These are phyloP conservation scores for Ophiostoma sp. DNA, from an alignment of 2,329 filamentous ascomycete species.

Conservation along the genomic window DNA sequence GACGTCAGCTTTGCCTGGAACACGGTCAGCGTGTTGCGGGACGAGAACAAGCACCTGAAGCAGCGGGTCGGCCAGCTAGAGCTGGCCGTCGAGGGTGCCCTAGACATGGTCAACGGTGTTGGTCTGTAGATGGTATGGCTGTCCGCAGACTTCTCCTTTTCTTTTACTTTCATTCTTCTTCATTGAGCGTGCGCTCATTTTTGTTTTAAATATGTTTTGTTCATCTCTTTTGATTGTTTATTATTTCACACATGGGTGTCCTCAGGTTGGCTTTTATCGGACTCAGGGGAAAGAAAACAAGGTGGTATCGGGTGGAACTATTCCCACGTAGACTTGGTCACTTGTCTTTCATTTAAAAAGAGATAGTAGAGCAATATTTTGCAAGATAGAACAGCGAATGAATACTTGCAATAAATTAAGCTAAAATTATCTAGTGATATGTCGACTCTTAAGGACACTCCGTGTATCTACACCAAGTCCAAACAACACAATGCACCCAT, in stretches of 20 bases:
- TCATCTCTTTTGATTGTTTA: background rate
- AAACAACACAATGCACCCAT: background rate
- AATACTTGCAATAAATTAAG: background rate
- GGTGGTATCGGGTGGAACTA: background rate
- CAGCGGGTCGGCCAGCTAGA: conserved; percentile 60
- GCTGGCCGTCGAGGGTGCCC: conserved; percentile 59
- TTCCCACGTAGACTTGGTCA: background rate
- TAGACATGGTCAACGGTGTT: conserved; percentile 61
- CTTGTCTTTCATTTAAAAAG: background rate
- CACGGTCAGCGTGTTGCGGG: conserved; percentile 60
- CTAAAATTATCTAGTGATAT: background rate
- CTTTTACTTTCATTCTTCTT: conserved; percentile 19
- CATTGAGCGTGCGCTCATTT: background rate
- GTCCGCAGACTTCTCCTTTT: no score
- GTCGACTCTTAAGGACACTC: no score
- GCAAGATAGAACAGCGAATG: background rate
- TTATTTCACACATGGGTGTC: background rate
- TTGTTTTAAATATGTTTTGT: conserved; percentile 22
- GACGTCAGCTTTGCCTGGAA: conserved; percentile 64
- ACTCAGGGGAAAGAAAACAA: background rate
- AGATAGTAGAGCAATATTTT: background rate
- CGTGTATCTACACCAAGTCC: background rate
- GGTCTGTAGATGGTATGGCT: conserved; percentile 43
- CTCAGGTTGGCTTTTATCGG: background rate
- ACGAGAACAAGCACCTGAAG: conserved; percentile 64